Base-by-base conservation (phyloP, 768 basidiomycete genomes). In the Scleroderma bovista region DNA sequence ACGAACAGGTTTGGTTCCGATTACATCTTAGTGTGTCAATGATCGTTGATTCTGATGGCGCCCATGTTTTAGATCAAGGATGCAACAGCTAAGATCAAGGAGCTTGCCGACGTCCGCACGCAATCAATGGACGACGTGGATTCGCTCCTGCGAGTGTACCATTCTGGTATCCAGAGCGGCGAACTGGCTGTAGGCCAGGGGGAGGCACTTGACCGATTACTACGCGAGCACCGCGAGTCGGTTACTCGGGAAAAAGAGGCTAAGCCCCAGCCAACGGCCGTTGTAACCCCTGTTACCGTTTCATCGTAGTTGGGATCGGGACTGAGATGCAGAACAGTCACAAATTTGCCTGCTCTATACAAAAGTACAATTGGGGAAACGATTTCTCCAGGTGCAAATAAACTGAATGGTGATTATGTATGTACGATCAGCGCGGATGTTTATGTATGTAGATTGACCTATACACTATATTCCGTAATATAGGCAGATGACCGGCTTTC, bases 81-180 rank as follows among this genome's bases (percentile, higher is more conserved):
- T 57, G 95, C 92, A 24, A 98, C 96, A 3, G 85, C 87, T 70
- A 97, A 96, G 81, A 97, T 98, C 78, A 99, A 99, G 82, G 93
- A 96, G 70, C 85, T 99, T 48, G 96, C 96, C 10, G 96, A 99
- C 62, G 91, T 98, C 48, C 86, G 92, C 55, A 97, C 95, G 10
- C 96, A 99, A 69, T 92, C 89, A 12, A 98, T 99, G 93, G 94
- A 98, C 63, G 95, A 98, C 64, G 96, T 99, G 53, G 96, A 99
- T 70, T 89, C 92, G 29, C 83, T 99, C 33, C 79, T 99, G 40
- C 90, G 96, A 65, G 79, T 98, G 36, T 97, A 96, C 72, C 93
- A 97, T 76, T 87, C 88, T 47, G 93, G 88, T 31, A 93, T 97
- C 67, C 84, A 87, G 63, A 85, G 86, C 33, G 96, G 96, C 50